Conservation (phyloP, 305 asterid species). For the Fraxinus sp. region DNA sequence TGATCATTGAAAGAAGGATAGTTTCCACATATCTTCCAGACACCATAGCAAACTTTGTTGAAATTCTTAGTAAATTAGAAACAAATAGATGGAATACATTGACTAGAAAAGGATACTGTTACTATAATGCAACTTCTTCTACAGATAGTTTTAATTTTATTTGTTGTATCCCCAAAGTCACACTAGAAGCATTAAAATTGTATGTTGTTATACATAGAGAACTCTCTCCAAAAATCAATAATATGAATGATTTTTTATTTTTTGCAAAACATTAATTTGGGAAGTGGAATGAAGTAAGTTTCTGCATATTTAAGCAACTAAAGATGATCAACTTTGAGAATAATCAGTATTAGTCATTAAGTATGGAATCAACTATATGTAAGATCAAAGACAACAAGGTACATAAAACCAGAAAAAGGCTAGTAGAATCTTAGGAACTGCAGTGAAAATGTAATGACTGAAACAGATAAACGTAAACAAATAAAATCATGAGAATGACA, state of each 20-base stretch:
- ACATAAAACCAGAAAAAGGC: background rate
- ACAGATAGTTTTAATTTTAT: background rate
- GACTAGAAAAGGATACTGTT: background rate
- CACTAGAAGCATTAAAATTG: background rate
- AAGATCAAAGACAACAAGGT: background rate
- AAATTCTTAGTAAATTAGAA: background rate
- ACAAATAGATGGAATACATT: background rate
- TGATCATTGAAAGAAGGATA: background rate
- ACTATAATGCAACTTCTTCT: background rate
- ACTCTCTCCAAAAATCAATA: background rate
- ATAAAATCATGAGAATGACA: background rate
- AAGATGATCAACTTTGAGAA: background rate
- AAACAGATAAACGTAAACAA: background rate
- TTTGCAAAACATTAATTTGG: background rate
- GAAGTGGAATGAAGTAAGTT: background rate
- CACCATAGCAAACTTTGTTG: background rate
- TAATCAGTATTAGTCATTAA: background rate
- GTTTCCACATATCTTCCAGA: background rate
- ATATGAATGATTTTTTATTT: background rate
- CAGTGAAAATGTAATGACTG: background rate
- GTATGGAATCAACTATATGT: background rate
- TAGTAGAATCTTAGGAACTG: background rate
- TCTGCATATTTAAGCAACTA: background rate
- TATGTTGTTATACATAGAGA: background rate
- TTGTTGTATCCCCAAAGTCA: background rate